Evolutionary conservation across 495 filamentous ascomycete species (phyloP).

Genomic region (Tuber melanosporum): DNA sequence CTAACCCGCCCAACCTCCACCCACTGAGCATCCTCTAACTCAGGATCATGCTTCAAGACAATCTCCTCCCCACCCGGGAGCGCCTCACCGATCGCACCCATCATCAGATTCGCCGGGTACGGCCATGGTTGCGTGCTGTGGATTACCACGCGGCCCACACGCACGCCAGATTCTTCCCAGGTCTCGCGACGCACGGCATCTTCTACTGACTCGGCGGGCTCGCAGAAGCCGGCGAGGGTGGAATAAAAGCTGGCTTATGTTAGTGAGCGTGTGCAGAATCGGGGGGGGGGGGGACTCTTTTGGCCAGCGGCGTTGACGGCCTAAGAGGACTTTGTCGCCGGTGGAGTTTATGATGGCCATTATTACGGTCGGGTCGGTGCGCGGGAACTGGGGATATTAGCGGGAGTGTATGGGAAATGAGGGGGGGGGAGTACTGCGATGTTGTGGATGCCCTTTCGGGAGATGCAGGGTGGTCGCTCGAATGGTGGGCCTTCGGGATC

Average conservation of each 20-base stretch:
- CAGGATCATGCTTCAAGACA: constrained; percentile 76
- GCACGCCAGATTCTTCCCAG: constrained; percentile 89
- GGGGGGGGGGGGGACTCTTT: constrained; percentile 7
- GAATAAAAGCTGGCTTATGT: constrained; percentile 64
- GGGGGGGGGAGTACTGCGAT: constrained; percentile 23
- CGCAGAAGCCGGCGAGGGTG: constrained; percentile 89
- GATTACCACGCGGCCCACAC: constrained; percentile 77
- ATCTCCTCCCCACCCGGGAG: constrained; percentile 72
- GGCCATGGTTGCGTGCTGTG: constrained; percentile 92
- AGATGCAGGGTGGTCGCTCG: constrained; percentile 65
- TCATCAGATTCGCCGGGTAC: constrained; percentile 87
- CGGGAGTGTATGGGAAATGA: constrained; percentile 32
- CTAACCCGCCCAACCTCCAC: constrained; percentile 63
- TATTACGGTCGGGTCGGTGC: constrained; percentile 93
- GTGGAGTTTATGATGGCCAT: constrained; percentile 79
- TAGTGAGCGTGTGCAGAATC: not conserved
- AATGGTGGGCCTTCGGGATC: constrained; percentile 22
- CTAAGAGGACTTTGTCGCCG: constrained; percentile 69
- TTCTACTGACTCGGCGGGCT: constrained; percentile 90
- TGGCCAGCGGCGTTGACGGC: constrained; percentile 77
- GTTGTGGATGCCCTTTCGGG: constrained; percentile 56
- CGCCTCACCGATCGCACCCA: constrained; percentile 85
- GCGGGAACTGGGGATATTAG: constrained; percentile 79
- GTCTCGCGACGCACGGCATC: constrained; percentile 92
- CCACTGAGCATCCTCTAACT: constrained; percentile 87